Evolutionary conservation across 2,329 filamentous ascomycete species (phyloP).

Genomic region (Grosmannia serpens): DNA sequence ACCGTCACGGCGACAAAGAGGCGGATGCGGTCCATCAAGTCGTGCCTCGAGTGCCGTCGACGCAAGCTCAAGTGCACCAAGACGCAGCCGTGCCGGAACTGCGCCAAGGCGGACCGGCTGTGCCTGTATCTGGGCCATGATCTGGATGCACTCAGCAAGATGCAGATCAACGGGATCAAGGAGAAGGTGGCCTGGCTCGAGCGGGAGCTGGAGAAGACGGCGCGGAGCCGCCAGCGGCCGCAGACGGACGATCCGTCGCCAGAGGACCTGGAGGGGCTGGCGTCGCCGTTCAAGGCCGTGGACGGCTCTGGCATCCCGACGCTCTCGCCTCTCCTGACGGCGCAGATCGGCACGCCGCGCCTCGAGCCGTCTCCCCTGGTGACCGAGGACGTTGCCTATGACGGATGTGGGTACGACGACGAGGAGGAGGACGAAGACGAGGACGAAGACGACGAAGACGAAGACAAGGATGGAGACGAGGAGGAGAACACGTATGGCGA

Average conservation of each 20-base stretch:
- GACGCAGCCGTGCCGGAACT: slow-evolving; percentile 58
- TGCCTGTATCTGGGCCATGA: slow-evolving; percentile 55
- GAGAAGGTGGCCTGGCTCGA: slow-evolving; percentile 66
- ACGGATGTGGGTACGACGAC: slow-evolving; percentile 49
- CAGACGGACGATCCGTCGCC: not conserved
- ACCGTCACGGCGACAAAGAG: slow-evolving; percentile 17
- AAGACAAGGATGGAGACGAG: not conserved
- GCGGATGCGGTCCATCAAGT: slow-evolving; percentile 55
- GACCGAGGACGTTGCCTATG: slow-evolving; percentile 20
- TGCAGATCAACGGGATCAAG: slow-evolving; percentile 64
- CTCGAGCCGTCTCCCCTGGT: not conserved
- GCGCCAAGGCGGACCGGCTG: slow-evolving; percentile 39
- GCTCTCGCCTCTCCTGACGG: not conserved
- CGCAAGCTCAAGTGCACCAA: slow-evolving; percentile 74
- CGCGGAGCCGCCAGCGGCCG: slow-evolving; percentile 3
- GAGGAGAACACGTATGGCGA: not conserved
- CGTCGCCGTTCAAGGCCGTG: not conserved
- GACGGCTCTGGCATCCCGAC: not conserved
- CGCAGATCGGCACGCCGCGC: not conserved
- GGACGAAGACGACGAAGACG: not conserved
- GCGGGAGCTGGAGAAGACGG: slow-evolving; percentile 54
- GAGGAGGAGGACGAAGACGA: not conserved
- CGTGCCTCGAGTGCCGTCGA: slow-evolving; percentile 59
- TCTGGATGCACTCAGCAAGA: slow-evolving; percentile 57
- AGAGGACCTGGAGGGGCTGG: too few relatives aligned